Percentiles rank a stretch among this genome's conserved stretches.
phyloP scores from a whole-genome alignment of 805 yeast species.

The Schizosaccharomyces cryophilus region DNA sequence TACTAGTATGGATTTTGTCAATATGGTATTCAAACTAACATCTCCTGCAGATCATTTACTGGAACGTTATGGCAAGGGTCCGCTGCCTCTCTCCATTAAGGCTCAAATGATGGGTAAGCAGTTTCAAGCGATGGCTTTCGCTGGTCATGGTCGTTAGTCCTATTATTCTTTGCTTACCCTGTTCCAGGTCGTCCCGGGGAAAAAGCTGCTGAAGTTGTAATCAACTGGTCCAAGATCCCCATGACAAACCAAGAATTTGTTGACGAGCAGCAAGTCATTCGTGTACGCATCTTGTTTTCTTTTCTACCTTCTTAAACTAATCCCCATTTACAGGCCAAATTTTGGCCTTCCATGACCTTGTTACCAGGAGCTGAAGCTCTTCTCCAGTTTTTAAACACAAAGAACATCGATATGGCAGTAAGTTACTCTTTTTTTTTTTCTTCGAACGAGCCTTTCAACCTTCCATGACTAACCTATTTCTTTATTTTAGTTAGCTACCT shows the following conservation, averaged over 20 bases:
- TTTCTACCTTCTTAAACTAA: slow-evolving; percentile 20
- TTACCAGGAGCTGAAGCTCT: slow-evolving; percentile 72
- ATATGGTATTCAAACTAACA: background rate
- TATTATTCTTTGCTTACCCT: background rate
- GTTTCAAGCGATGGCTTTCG: slow-evolving; percentile 52
- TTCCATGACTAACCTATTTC: too few species aligned
- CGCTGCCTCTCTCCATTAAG: background rate
- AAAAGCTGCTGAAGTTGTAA: slow-evolving; percentile 19
- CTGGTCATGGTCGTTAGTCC: slow-evolving; percentile 24
- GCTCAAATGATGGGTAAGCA: slow-evolving; percentile 35
- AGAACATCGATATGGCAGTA: slow-evolving; percentile 45
- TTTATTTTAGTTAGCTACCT: slow-evolving; percentile 45
- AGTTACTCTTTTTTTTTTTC: background rate
- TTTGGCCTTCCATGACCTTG: slow-evolving; percentile 42
- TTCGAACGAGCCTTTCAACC: too few species aligned
- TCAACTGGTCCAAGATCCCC: slow-evolving; percentile 46
- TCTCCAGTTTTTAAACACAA: slow-evolving; percentile 25
- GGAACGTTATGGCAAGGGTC: background rate
- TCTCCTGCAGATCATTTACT: background rate
- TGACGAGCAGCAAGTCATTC: background rate
- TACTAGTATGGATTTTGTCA: slow-evolving; percentile 15
- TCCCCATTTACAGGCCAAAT: slow-evolving; percentile 24
- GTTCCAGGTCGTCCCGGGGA: background rate
- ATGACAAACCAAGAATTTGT: slow-evolving; percentile 37
- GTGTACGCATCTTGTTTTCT: background rate